Base-by-base conservation (phyloP, 2,329 filamentous ascomycete species). In the Fusarium sp. region DNA sequence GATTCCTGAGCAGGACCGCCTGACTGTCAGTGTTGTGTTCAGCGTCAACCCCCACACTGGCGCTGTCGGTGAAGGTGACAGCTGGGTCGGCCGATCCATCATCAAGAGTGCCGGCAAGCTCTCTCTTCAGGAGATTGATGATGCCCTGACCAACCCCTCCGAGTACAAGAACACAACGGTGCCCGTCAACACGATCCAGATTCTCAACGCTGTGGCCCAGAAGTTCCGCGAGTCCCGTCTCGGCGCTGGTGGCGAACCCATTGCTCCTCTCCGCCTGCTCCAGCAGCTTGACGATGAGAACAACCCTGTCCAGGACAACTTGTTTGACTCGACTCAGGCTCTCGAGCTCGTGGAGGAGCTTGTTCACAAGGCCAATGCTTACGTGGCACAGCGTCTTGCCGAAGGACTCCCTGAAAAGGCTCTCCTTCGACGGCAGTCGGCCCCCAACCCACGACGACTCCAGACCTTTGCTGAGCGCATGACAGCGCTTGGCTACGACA, bases 251-350 rank as follows among this genome's bases (percentile, higher is more conserved):
- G 91, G 91, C 50, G 91, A 93, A 73, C 91, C 93, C 14, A 94
- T 98, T 78, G 93, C 95, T 37, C 92, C 96, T 45, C 90, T 99
- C 62, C 93, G 97, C 66, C 89, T 99, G 56, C 87, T 98, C 71
- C 95, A 98, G 84, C 95, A 98, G 84, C 89, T 98, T 45, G 97
- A 99, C 77, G 97, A 99, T 78, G 97, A 99, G 87, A 98, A 98
- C 82, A 95, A 98, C 63, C 97, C 96, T 3, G 95, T 98, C 45
- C 95, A 98, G 85, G 91, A 95, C 82, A 99, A 98, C 85, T 94
- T 99, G 74, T 99, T 98, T 80, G 93, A 98, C 82, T 96, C 94
- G 33, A 95, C 94, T 14, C 88, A 92, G 11, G 94, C 95, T 4
- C 95, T 97, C 73, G 96, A 98, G 85, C 90, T 98, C 72, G 94